Evolutionary conservation across 495 filamentous ascomycete genomes (phyloP).

Genomic region (Neurospora sp.): DNA sequence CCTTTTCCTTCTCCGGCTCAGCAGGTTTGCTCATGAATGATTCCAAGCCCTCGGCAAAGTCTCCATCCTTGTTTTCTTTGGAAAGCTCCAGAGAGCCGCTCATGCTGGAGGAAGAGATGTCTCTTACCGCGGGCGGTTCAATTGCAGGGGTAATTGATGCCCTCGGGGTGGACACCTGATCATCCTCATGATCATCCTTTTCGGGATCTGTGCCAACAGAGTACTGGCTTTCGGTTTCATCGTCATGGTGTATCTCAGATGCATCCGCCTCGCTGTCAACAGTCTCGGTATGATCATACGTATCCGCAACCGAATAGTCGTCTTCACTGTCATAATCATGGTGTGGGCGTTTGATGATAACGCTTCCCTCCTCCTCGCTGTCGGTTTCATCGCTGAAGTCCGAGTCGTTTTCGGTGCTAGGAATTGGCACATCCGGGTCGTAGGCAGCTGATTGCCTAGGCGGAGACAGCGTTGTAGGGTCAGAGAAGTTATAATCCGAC

Average conservation of each 20-base stretch:
- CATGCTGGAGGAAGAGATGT: conserved; percentile 2
- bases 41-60: conserved; percentile 32
- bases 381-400: conserved; percentile 43
- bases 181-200: conserved; percentile 7
- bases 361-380: conserved; percentile 40
- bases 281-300: conserved; percentile 32
- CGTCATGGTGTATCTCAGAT: conserved; percentile 13
- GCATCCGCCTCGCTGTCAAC: conserved; percentile 35
- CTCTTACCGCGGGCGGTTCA: background rate
- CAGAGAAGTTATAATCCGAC: conserved; percentile 53
- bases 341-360: conserved; percentile 56
- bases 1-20: conserved; percentile 10
- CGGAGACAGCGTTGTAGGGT: conserved; percentile 44
- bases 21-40: conserved; percentile 31
- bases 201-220: conserved; percentile 10
- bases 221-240: conserved; percentile 20
- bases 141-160: conserved; percentile 21
- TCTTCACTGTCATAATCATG: conserved; percentile 52
- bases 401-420: conserved; percentile 52
- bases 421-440: conserved; percentile 81
- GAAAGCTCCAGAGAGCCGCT: conserved; percentile 7
- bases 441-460: conserved; percentile 28
- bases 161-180: conserved; percentile 37
- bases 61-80: conserved; percentile 17
- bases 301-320: conserved; percentile 63